Conservation (phyloP, 768 basidiomycete species). For the Phallus indusiatus region DNA sequence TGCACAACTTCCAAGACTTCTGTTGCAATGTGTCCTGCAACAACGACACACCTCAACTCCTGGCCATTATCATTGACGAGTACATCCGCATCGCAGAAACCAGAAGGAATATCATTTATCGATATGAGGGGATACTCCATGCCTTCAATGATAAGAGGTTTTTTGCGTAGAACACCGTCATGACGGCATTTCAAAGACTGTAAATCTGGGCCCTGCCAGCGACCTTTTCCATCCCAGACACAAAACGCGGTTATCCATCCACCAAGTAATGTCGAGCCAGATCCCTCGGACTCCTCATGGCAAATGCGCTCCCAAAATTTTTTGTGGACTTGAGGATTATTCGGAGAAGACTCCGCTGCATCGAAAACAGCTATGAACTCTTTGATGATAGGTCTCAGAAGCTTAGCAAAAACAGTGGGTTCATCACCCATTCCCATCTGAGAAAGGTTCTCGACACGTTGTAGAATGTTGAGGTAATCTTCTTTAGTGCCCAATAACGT, state of each 20-base stretch:
- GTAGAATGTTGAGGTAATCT: constrained; percentile 31
- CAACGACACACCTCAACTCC: not conserved
- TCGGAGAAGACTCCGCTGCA: not conserved
- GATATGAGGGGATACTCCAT: not conserved
- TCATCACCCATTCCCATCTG: constrained; percentile 25
- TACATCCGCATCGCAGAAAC: constrained; percentile 1
- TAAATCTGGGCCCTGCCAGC: constrained; percentile 3
- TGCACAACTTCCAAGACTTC: too few relatives aligned
- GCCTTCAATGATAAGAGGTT: not conserved
- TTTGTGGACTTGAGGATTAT: constrained; percentile 6
- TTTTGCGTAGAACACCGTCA: not conserved
- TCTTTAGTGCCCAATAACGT: constrained; percentile 32
- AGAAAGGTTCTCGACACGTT: constrained; percentile 28
- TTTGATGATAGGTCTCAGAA: constrained; percentile 31
- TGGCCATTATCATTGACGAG: constrained; percentile 4
- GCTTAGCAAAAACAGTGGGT: constrained; percentile 27
- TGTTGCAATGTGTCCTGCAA: too few relatives aligned
- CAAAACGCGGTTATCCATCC: constrained; percentile 13
- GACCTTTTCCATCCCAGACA: constrained; percentile 6
- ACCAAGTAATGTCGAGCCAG: not conserved
- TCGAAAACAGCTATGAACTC: constrained; percentile 22
- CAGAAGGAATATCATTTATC: not conserved
- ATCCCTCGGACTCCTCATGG: not conserved
- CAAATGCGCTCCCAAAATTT: constrained; percentile 15
- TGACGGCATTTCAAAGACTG: not conserved